Evolutionary conservation across 305 asterid species (phyloP).

Genomic region (Petunia hybrid): DNA sequence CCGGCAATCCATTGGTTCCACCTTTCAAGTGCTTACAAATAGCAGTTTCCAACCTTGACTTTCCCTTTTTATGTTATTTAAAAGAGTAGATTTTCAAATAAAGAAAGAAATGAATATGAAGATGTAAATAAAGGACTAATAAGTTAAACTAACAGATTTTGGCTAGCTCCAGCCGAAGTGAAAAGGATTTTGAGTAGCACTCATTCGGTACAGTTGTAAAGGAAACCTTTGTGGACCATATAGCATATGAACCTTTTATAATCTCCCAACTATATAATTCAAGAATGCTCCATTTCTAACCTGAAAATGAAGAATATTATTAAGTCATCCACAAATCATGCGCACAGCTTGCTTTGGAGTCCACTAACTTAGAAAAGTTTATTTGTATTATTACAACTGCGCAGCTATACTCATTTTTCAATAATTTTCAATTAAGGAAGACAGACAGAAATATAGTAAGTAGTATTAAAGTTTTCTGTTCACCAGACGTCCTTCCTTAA

Average conservation of each 20-base stretch:
- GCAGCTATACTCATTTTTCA: neutral
- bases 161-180: neutral
- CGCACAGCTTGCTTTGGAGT: constrained; percentile 1
- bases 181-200: constrained; percentile 23
- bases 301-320: neutral
- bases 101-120: neutral
- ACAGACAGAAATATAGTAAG: neutral
- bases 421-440: neutral
- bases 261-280: constrained; percentile 25
- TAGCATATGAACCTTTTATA: constrained; percentile 3
- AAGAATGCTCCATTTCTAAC: neutral
- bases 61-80: neutral
- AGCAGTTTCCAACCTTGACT: neutral
- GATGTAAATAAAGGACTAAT: neutral
- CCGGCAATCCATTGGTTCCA: too few species aligned
- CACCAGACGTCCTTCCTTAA: neutral
- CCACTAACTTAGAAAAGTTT: constrained; percentile 7
- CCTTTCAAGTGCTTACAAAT: too few species aligned
- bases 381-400: constrained; percentile 9
- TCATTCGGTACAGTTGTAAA: constrained; percentile 23
- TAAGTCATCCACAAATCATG: neutral
- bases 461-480: neutral
- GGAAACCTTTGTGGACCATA: constrained; percentile 22
- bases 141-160: neutral
- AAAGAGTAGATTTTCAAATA: neutral